These are phyloP conservation scores for Alternaria burnsii DNA, from an alignment of 2,329 filamentous ascomycete genomes.

Conservation along the genomic window DNA sequence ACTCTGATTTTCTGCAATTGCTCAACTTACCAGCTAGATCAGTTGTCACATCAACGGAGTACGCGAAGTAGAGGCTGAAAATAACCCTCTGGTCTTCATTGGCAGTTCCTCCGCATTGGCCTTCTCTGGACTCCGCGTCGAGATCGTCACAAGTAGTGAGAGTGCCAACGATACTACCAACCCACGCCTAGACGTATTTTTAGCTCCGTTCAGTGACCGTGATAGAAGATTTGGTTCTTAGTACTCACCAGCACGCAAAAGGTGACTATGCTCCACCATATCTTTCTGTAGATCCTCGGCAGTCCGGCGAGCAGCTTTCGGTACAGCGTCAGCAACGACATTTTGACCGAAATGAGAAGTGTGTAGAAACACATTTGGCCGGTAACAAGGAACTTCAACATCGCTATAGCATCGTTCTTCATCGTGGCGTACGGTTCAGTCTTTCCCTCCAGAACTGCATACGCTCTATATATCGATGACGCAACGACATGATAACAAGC, in stretches of 20 bases:
- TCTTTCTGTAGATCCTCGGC: slow-evolving; percentile 34
- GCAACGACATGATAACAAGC: slow-evolving; percentile 46
- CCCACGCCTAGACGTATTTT: slow-evolving; percentile 37
- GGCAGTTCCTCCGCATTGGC: slow-evolving; percentile 31
- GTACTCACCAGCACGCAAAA: slow-evolving; percentile 30
- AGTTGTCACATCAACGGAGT: slow-evolving; percentile 46
- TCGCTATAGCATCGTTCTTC: slow-evolving; percentile 35
- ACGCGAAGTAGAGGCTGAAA: slow-evolving; percentile 47
- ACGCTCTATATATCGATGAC: slow-evolving; percentile 43
- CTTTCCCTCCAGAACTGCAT: slow-evolving; percentile 32
- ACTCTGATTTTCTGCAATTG: not conserved
- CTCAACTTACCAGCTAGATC: slow-evolving; percentile 41
- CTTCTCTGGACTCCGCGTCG: slow-evolving; percentile 47
- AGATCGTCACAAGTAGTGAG: slow-evolving; percentile 49
- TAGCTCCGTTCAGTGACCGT: not conserved
- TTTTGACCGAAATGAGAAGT: slow-evolving; percentile 14
- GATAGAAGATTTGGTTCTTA: not conserved
- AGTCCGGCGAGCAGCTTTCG: slow-evolving; percentile 40
- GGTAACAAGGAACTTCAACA: slow-evolving; percentile 50
- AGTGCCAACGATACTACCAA: slow-evolving; percentile 48
- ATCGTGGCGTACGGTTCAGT: slow-evolving; percentile 40
- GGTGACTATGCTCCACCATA: slow-evolving; percentile 48
- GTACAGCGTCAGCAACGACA: slow-evolving; percentile 46
- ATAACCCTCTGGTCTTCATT: slow-evolving; percentile 20
- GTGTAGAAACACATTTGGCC: slow-evolving; percentile 43